Percentiles rank a stretch among this genome's conserved stretches.
Evolutionary conservation across 768 basidiomycete genomes (phyloP).

Genomic region (Cystobasidium onofrii): DNA sequence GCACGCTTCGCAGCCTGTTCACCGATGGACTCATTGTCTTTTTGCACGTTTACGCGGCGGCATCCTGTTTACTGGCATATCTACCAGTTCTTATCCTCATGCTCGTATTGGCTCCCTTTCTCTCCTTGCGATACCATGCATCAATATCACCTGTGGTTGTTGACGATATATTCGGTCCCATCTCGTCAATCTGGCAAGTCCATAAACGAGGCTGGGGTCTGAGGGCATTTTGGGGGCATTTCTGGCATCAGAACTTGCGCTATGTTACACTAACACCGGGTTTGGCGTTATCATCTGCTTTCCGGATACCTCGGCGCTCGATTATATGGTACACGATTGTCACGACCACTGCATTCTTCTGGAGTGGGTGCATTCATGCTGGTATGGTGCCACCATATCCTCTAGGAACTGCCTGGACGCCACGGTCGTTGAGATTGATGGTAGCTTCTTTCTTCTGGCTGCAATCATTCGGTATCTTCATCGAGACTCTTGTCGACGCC

Average conservation of each 20-base stretch:
- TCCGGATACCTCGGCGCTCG: background rate
- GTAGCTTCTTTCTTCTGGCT: constrained; percentile 25
- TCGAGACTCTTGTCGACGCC: background rate
- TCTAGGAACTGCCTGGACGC: background rate
- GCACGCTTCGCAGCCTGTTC: background rate
- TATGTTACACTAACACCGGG: constrained; percentile 19
- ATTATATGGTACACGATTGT: background rate
- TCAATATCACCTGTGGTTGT: constrained; percentile 10
- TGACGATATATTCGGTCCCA: background rate
- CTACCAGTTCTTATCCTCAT: constrained; percentile 1
- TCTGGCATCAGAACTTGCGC: constrained; percentile 30
- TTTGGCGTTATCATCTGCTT: background rate
- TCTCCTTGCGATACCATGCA: background rate
- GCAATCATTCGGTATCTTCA: background rate
- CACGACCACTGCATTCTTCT: constrained; percentile 2
- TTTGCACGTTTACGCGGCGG: background rate
- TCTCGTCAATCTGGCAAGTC: constrained; percentile 3
- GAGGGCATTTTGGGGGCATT: constrained; percentile 16
- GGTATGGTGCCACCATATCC: constrained; percentile 25
- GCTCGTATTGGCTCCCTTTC: background rate
- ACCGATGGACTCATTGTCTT: background rate
- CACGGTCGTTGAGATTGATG: background rate
- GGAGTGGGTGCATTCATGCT: constrained; percentile 13
- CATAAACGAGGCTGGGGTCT: background rate
- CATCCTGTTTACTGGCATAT: constrained; percentile 15